Evolutionary conservation across 306 rosid species (phyloP), one percentile per base, ranked within the genome.

Genomic region (Ammopiptanthus mongolicus): DNA sequence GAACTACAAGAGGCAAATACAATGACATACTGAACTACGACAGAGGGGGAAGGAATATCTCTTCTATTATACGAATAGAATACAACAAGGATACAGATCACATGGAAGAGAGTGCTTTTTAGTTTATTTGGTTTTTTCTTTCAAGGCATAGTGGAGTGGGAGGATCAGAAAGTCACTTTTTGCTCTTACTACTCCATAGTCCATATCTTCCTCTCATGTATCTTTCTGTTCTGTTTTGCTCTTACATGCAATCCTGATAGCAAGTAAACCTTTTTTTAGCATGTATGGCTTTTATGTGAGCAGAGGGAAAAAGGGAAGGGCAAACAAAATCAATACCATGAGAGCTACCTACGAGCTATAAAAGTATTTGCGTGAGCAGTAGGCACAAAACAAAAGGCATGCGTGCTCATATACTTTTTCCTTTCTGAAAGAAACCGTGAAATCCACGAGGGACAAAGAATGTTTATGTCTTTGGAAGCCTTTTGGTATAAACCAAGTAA

Each of bases 261-360:
- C 59, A 23, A 77, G 64, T 33, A 69, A 71, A 66, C 8, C 84
- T 65, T 76, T 84, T 84, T 77, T 78, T 66, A 34, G 70, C 74
- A 83, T 65, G 21, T 77, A 81, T 78, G 84, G 82, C 83, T 81
- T 87, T 80, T 84, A 83, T 76, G 86, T 79, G 78, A 74, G 76
- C 34, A 39, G 34, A 47, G 52, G 28, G 65, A 63, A 72, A 61
- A 70, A 55, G 42, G 50, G 25, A 57, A 25, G 64, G 65, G 42
- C 34, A 69, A 77, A 33, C 6, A 17, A 50, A 61, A 68, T 33
- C 17, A 19, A 63, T 14, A 33, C 22, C 51, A 48, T 64, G 61
- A 79, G 72, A 65, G 58, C 23, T 68, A 41, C 67, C 76, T 56
- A 75, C 41, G 63, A 63, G 78, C 81, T 61, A 63, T 69, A 69